These are phyloP conservation scores for Trametes hirsuta DNA, from an alignment of 1,284 basidiomycete species.

Conservation along the genomic window DNA sequence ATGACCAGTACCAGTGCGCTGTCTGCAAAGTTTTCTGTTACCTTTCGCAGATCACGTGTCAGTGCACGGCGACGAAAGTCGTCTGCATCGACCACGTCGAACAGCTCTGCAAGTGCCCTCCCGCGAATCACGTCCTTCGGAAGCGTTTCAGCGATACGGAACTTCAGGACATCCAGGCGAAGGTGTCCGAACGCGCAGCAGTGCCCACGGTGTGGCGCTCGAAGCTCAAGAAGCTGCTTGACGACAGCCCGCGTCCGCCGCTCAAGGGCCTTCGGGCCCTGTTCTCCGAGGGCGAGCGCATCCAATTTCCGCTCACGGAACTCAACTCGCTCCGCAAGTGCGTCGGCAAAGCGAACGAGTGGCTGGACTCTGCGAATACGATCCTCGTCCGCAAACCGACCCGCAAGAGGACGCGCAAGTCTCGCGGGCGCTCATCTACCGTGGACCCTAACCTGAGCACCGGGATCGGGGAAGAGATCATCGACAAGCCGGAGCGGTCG, in stretches of 20 bases:
- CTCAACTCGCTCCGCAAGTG: slow-evolving; percentile 76
- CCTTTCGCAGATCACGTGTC: slow-evolving; percentile 88
- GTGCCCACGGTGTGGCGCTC: slow-evolving; percentile 77
- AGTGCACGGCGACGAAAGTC: slow-evolving; percentile 70
- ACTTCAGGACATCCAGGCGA: slow-evolving; percentile 67
- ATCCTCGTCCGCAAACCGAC: slow-evolving; percentile 75
- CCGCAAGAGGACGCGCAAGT: slow-evolving; percentile 69
- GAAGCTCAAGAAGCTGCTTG: slow-evolving; percentile 71
- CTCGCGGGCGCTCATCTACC: slow-evolving; percentile 55
- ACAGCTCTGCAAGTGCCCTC: slow-evolving; percentile 73
- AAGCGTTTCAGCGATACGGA: slow-evolving; percentile 85
- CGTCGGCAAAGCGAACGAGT: slow-evolving; percentile 80
- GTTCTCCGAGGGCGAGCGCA: slow-evolving; percentile 86
- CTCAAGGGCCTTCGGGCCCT: slow-evolving; percentile 79
- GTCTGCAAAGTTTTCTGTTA: slow-evolving; percentile 97
- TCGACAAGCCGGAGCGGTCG: slow-evolving; percentile 60
- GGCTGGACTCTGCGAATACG: slow-evolving; percentile 79
- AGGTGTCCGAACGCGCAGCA: slow-evolving; percentile 72
- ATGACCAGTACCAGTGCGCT: slow-evolving; percentile 94
- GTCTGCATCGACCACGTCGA: slow-evolving; percentile 88
- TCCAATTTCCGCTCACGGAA: slow-evolving; percentile 76
- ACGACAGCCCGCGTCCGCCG: slow-evolving; percentile 69
- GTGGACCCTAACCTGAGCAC: slow-evolving; percentile 20
- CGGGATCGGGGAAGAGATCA: slow-evolving; percentile 60
- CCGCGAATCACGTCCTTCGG: slow-evolving; percentile 67